Conservation (phyloP, 106 monocot genomes). For the Dendrobium officinale region DNA sequence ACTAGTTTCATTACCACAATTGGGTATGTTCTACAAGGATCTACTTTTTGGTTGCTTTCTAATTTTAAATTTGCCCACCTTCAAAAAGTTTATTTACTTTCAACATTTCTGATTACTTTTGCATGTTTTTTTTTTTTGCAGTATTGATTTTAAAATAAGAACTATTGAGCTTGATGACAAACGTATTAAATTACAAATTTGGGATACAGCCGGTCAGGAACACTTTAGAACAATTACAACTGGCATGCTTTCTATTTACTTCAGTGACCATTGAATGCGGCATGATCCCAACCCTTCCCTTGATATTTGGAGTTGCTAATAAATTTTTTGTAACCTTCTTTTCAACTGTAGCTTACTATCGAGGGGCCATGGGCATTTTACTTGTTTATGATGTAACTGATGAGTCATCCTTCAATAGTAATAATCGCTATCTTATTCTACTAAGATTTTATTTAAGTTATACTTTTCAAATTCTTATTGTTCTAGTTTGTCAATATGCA, state of each 20-base stretch:
- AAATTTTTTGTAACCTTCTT: background rate
- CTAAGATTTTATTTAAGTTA: background rate
- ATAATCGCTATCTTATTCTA: conserved; percentile 3
- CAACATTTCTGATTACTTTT: conserved; percentile 1
- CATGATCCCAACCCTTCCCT: too few species aligned
- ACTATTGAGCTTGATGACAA: conserved; percentile 29
- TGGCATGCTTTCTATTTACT: background rate
- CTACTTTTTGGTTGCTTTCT: background rate
- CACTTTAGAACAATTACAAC: conserved; percentile 26
- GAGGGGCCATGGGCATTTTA: conserved; percentile 98
- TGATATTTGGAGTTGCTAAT: background rate
- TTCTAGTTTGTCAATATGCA: conserved; percentile 15
- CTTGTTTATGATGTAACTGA: conserved; percentile 99
- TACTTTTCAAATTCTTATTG: background rate
- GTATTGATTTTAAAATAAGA: conserved; percentile 30
- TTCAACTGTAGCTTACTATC: conserved; percentile 66
- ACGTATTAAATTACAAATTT: conserved; percentile 24
- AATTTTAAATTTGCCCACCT: background rate
- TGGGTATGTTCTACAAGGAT: conserved; percentile 15
- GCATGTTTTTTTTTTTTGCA: conserved; percentile 2
- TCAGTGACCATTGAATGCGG: too few species aligned
- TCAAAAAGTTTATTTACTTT: background rate
- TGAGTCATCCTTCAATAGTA: conserved; percentile 98
- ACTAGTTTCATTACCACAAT: conserved; percentile 33
- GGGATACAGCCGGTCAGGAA: conserved; percentile 34